These are phyloP conservation scores for Zasmidium cellare DNA, from an alignment of 2,329 filamentous ascomycete species.

Conservation along the genomic window DNA sequence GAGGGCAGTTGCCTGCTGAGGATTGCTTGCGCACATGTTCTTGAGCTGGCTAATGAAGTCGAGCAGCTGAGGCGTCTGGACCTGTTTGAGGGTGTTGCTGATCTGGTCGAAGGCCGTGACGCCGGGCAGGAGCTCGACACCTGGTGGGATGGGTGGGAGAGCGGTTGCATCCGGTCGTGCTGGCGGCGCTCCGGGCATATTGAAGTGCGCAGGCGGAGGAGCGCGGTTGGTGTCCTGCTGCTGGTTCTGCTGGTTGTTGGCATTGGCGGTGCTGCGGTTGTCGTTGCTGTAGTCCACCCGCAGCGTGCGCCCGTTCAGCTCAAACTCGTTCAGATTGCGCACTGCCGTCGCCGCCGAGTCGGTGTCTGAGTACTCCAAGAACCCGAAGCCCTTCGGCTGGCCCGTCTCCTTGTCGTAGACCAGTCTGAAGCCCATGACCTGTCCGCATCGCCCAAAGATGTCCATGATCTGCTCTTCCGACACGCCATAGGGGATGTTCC, in stretches of 20 bases:
- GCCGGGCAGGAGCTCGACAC: slow-evolving; percentile 78
- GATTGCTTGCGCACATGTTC: slow-evolving; percentile 77
- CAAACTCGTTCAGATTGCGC: slow-evolving; percentile 90
- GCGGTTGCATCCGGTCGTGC: slow-evolving; percentile 46
- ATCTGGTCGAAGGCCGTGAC: slow-evolving; percentile 88
- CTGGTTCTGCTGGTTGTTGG: slow-evolving; percentile 15
- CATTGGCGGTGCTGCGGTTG: slow-evolving; percentile 59
- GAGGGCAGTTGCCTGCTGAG: slow-evolving; percentile 79
- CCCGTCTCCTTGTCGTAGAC: slow-evolving; percentile 96
- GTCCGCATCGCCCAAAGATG: slow-evolving; percentile 86
- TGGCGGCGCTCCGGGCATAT: slow-evolving; percentile 34
- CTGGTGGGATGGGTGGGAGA: slow-evolving; percentile 79
- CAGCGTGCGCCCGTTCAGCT: slow-evolving; percentile 91
- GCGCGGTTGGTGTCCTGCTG: slow-evolving; percentile 19
- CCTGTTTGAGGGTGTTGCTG: slow-evolving; percentile 81
- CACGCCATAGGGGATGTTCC: slow-evolving; percentile 84
- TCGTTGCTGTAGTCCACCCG: slow-evolving; percentile 96
- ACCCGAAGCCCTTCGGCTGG: slow-evolving; percentile 93
- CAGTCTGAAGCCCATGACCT: slow-evolving; percentile 86
- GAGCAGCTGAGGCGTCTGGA: slow-evolving; percentile 84
- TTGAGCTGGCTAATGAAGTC: slow-evolving; percentile 97
- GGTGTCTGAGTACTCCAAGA: slow-evolving; percentile 90
- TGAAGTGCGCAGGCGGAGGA: slow-evolving; percentile 46
- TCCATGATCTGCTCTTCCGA: slow-evolving; percentile 96
- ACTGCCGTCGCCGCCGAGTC: slow-evolving; percentile 92